Percentiles rank a stretch among this genome's conserved stretches.
Conservation (phyloP, 1,139 yeast genomes). For the Geotrichum citri-aurantii region DNA sequence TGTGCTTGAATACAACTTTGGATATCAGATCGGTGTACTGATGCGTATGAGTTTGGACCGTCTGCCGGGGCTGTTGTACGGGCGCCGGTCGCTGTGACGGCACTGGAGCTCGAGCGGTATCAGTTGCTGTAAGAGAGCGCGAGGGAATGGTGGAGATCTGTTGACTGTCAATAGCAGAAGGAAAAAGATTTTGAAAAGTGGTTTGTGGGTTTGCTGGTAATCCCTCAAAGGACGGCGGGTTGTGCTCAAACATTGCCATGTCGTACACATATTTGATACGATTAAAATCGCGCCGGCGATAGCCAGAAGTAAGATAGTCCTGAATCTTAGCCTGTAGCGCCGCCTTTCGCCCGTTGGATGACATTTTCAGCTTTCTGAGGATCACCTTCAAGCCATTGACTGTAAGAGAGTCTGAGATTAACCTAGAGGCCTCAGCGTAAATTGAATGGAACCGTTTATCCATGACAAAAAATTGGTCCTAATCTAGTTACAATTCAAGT, state of each 20-base stretch:
- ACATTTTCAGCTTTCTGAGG: slow-evolving; percentile 23
- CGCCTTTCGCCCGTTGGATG: slow-evolving; percentile 32
- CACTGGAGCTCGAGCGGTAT: not conserved
- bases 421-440: not conserved
- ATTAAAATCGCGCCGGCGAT: slow-evolving; percentile 2
- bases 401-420: slow-evolving; percentile 19
- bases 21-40: not conserved
- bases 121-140: not conserved
- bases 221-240: not conserved
- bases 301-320: slow-evolving; percentile 17
- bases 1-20: not conserved
- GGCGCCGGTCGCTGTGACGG: not conserved
- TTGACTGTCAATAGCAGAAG: not conserved
- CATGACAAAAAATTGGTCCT: not conserved
- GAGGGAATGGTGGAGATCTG: not conserved
- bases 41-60: not conserved
- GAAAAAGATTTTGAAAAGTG: not conserved
- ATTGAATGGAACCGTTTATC: not conserved
- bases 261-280: slow-evolving; percentile 3
- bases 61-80: not conserved
- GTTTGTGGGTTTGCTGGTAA: not conserved
- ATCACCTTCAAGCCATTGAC: slow-evolving; percentile 31
- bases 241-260: slow-evolving; percentile 4
- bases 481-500: not conserved
- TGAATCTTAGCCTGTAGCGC: slow-evolving; percentile 29